Evolutionary conservation across 2,329 filamentous ascomycete genomes (phyloP), one percentile per base, ranked within the genome.

Genomic region (Monosporascus sp.): DNA sequence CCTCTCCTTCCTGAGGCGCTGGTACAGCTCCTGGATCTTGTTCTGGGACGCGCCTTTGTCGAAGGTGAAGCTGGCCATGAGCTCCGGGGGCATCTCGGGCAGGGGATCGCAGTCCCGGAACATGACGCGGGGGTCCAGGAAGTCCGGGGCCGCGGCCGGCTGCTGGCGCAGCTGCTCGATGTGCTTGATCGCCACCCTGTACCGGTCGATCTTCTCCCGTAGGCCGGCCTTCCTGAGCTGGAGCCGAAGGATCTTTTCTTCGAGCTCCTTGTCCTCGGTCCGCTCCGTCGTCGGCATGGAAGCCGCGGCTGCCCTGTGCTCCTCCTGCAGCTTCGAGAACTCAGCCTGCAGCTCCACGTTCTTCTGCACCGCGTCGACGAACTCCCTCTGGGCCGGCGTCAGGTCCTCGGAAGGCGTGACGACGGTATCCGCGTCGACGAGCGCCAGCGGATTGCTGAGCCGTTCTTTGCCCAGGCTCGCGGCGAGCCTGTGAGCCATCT

Each of bases 1-100:
- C 3, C 84, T 77, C 0, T 78, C 77, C 62, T 80, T 84, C 58
- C 86, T 81, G 6, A 87, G 67, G 27, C 75, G 73, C 31, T 75
- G 72, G 41, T 81, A 68, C 5, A 82, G 73, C 1, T 69, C 72
- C 48, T 74, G 70, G 1, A 85, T 63, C 38, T 79, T 75, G 1
- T 68, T 65, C 16, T 72, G 70, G 5, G 69, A 59, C 6, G 66
- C 58, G 26, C 65, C 68, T 40, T 70, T 68, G 49, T 78, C 74
- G 31, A 72, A 66, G 7, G 74, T 71, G 41, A 84, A 72, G 20
- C 77, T 74, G 53, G 77, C 74, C 49, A 82, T 69, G 1, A 84
- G 71, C 19, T 78, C 75, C 52, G 69, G 70, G 2, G 81, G 81
- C n/a, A 84, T 71, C 9, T 70, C 68, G 3, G 81, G 81, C 19